Conservation (phyloP, 345 rosid genomes). For the Salix suchowensis region DNA sequence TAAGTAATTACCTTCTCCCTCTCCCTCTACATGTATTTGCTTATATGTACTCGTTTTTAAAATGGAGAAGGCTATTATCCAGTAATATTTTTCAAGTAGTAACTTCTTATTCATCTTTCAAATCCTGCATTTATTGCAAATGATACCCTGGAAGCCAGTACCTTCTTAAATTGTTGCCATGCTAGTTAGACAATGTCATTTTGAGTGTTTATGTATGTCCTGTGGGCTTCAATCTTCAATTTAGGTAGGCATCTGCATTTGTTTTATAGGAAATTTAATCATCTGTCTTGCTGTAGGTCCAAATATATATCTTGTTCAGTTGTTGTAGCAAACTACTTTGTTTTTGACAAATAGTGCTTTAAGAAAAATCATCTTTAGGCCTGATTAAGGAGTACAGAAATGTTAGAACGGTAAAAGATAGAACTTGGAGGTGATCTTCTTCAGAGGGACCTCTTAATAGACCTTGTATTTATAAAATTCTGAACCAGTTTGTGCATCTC, state of each 20-base stretch:
- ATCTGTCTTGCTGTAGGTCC: background rate
- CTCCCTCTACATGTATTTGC: too few relatives aligned
- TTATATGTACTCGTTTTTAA: too few relatives aligned
- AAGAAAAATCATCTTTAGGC: background rate
- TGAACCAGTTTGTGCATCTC: background rate
- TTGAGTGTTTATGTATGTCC: background rate
- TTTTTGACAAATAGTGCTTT: background rate
- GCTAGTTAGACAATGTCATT: background rate
- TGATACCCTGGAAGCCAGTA: background rate
- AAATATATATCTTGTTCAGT: background rate
- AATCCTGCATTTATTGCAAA: background rate
- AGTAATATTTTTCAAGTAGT: too few relatives aligned
- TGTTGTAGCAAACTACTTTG: background rate
- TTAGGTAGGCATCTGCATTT: background rate
- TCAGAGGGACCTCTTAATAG: background rate
- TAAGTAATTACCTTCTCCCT: background rate
- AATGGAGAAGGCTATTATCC: too few relatives aligned
- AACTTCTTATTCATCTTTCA: too few relatives aligned
- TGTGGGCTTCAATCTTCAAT: background rate
- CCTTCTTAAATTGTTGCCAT: background rate
- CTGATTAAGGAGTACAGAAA: background rate
- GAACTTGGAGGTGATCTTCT: background rate
- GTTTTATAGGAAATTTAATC: background rate
- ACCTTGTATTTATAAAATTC: background rate
- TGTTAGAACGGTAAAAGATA: background rate